Evolutionary conservation across 768 basidiomycete genomes (phyloP), one percentile per base, ranked within the genome.

Genomic region (Russula sp.): DNA sequence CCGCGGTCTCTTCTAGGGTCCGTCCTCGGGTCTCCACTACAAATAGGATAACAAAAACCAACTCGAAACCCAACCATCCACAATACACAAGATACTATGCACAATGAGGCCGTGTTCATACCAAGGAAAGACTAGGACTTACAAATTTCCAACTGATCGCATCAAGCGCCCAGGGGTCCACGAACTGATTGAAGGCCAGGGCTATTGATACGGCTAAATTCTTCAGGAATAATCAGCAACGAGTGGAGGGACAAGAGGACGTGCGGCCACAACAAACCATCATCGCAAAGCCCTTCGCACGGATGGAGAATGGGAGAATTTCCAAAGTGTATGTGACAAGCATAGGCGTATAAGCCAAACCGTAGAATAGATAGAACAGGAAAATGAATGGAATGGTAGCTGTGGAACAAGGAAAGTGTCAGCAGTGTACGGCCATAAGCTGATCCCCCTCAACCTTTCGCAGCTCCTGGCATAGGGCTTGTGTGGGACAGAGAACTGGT

Each of bases 271-370:
- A 22, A 70, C 78, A 16, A 62, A 85, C 86, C 85, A 91, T 89
- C 40, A 89, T 71, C 7, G 88, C 85, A 64, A 89, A 86, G 0
- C 90, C 90, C 69, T 85, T 89, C 10, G 91, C 91, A 56, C 92
- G 85, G 62, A 93, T 85, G 62, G 77, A 79, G 74, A 84, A 91
- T 0, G 91, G 91, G 4, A 94, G 73, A 66, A 94, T 92, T 72
- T 94, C 93, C 61, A 93, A 76, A 6, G 80, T 79, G 71, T 83
- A 86, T 0, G 79, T 69, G 35, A 83, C 73, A 31, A 88, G 76
- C 74, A 93, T 80, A 5, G 91, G 89, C 1, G 86, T 86, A 71
- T 91, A 91, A 32, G 88, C 88, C 61, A 91, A 77, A 68, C 89
- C 86, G 64, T 84, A 84, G 68, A 76, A 77, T 32, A 75, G 73